A percentile compares a stretch with the other conserved stretches of the same genome.
These are phyloP conservation scores for Cercophora samala DNA, from an alignment of 495 filamentous ascomycete species.

Conservation along the genomic window DNA sequence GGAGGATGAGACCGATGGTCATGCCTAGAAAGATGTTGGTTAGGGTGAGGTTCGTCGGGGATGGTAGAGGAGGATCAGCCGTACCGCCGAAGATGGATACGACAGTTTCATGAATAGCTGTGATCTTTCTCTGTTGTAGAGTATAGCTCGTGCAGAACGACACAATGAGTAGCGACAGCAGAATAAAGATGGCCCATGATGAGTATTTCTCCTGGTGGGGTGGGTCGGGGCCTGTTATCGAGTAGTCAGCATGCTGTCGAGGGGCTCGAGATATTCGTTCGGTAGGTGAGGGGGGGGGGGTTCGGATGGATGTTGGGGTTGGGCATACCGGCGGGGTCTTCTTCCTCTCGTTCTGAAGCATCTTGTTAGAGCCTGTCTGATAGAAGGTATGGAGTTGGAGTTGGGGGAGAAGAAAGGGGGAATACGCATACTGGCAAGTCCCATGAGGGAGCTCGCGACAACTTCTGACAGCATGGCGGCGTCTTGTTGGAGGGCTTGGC, in stretches of 20 bases:
- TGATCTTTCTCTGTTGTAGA: conserved; percentile 89
- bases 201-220: conserved; percentile 82
- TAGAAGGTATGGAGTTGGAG: neutral
- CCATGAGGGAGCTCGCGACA: conserved; percentile 38
- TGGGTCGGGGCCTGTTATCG: conserved; percentile 43
- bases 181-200: conserved; percentile 95
- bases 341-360: conserved; percentile 49
- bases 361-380: conserved; percentile 22
- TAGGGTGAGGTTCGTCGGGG: neutral
- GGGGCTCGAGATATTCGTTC: neutral
- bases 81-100: conserved; percentile 95
- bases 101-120: conserved; percentile 96
- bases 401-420: neutral
- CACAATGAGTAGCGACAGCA: conserved; percentile 85
- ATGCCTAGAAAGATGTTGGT: conserved; percentile 62
- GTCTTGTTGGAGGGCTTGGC: conserved; percentile 12
- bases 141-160: conserved; percentile 97
- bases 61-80: conserved; percentile 22
- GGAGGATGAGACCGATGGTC: conserved; percentile 87
- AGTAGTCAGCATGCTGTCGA: conserved; percentile 4
- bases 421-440: conserved; percentile 41
- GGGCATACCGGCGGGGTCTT: conserved; percentile 48
- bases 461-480: conserved; percentile 32
- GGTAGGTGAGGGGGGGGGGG: neutral
- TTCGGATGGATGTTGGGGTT: neutral